Evolutionary conservation across 2,329 filamentous ascomycete genomes (phyloP), one percentile per base, ranked within the genome.

Genomic region (Xylaria digitata): DNA sequence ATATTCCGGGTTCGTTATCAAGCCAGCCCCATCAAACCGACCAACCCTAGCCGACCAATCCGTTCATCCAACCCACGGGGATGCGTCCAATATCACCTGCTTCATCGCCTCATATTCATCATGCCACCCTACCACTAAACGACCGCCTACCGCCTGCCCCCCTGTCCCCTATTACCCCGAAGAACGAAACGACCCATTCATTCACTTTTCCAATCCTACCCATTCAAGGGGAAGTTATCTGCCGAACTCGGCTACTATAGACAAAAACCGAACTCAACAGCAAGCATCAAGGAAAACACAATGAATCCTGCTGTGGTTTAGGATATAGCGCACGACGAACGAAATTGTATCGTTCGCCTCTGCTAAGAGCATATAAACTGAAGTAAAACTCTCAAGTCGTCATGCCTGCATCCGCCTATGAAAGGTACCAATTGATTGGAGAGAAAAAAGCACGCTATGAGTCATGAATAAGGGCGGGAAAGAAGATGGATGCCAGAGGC

Each of bases 401-500:
- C 34, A 59, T 45, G 34, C 48, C 55, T 19, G n/a, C 23, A 40
- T 32, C 42, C 19, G 49, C 19, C 46, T n/a, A 19, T 61, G 19
- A 50, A 43, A 54, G 55, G 37, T 48, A 40, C 13, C 15, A n/a
- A n/a, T 50, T 34, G 23, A 17, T 23, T 42, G 43, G 42, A 43
- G 21, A 32, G 34, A 53, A 32, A 32, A 53, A 59, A 49, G n/a
- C 19, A 43, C 21, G 46, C 21, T 37, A 32, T 26, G 43, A 54
- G 11, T 9, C 32, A 58, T 45, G 26, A 50, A 53, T 34, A 7
- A 7, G 26, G 30, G 9, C 2, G 37, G 37, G 34, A 37, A 65
- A 43, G 46, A 58, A 57, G 50, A 62, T 57, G 61, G 48, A 40
- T 48, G 67, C 55, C 43, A 65, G 48, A 67, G 67, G 69, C 67